Evolutionary conservation across 2,329 filamentous ascomycete genomes (phyloP).

Genomic region (Cladosporium sp.): DNA sequence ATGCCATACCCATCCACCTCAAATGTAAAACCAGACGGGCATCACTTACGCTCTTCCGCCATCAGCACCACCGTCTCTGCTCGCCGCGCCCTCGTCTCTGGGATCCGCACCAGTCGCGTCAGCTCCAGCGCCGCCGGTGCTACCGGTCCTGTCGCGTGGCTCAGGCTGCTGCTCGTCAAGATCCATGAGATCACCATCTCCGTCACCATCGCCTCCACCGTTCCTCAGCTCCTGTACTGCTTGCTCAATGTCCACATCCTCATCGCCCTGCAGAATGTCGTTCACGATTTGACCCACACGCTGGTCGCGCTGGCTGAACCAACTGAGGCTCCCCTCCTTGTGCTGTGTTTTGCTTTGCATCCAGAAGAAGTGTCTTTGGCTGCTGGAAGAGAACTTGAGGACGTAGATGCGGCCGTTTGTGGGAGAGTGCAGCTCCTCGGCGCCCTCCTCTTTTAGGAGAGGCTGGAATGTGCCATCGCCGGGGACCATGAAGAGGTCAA

Average conservation of each 20-base stretch:
- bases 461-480: constrained; percentile 84
- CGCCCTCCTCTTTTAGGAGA: constrained; percentile 43
- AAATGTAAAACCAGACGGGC: not conserved
- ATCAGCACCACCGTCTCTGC: constrained; percentile 91
- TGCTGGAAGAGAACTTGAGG: constrained; percentile 91
- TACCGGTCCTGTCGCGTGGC: constrained; percentile 59
- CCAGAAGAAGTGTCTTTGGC: constrained; percentile 92
- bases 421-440: constrained; percentile 62
- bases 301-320: constrained; percentile 81
- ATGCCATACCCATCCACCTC: not conserved
- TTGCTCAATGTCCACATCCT: constrained; percentile 76
- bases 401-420: constrained; percentile 88
- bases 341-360: constrained; percentile 87
- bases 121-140: constrained; percentile 78
- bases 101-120: constrained; percentile 90
- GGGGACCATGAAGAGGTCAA: constrained; percentile 93
- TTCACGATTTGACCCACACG: constrained; percentile 89
- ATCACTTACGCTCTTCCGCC: constrained; percentile 98
- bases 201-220: constrained; percentile 62
- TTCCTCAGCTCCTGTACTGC: constrained; percentile 66
- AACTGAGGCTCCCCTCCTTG: constrained; percentile 67
- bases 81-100: constrained; percentile 82
- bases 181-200: constrained; percentile 55
- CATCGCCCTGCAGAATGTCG: constrained; percentile 73
- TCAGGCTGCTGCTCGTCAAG: constrained; percentile 77